Conservation (phyloP, 2,329 filamentous ascomycete species). For the Ramichloridium luteum region DNA sequence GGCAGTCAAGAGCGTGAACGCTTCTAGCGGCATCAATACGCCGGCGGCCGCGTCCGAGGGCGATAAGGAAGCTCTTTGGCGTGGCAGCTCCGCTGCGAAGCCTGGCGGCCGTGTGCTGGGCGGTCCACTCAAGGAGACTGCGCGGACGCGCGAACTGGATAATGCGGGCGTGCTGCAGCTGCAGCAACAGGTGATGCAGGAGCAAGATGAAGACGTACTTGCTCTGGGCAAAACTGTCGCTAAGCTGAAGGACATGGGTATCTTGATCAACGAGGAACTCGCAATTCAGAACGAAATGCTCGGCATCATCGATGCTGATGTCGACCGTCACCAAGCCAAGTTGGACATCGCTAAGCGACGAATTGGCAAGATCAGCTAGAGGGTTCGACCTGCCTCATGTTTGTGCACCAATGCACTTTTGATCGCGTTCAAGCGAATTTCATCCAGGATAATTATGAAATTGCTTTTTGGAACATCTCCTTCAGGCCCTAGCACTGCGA, state of each 20-base stretch:
- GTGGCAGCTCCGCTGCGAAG: conserved; percentile 20
- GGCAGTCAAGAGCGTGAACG: conserved; percentile 35
- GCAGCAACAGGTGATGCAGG: conserved; percentile 59
- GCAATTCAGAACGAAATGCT: conserved; percentile 60
- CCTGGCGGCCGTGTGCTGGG: conserved; percentile 56
- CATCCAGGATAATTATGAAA: no score
- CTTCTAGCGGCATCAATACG: conserved; percentile 10
- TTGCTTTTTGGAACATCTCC: no score
- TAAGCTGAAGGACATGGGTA: conserved; percentile 64
- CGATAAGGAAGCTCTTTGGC: conserved; percentile 26
- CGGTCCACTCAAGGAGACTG: conserved; percentile 57
- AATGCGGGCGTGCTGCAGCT: conserved; percentile 62
- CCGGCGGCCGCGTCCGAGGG: conserved; percentile 25
- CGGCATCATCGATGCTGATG: conserved; percentile 52
- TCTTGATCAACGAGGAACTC: conserved; percentile 63
- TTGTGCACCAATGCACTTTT: no score
- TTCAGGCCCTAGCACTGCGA: no score
- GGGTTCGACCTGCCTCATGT: no score
- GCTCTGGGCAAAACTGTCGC: conserved; percentile 56
- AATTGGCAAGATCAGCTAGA: conserved; percentile 47
- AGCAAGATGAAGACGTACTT: conserved; percentile 63
- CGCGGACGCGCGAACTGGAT: conserved; percentile 62
- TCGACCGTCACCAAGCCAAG: conserved; percentile 54
- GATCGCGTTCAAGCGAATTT: no score
- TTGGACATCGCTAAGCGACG: conserved; percentile 62